A percentile compares a stretch with the other conserved stretches of the same genome.
These are phyloP conservation scores for Lecanicillium sp. DNA, from an alignment of 2,329 filamentous ascomycete species.

Conservation along the genomic window DNA sequence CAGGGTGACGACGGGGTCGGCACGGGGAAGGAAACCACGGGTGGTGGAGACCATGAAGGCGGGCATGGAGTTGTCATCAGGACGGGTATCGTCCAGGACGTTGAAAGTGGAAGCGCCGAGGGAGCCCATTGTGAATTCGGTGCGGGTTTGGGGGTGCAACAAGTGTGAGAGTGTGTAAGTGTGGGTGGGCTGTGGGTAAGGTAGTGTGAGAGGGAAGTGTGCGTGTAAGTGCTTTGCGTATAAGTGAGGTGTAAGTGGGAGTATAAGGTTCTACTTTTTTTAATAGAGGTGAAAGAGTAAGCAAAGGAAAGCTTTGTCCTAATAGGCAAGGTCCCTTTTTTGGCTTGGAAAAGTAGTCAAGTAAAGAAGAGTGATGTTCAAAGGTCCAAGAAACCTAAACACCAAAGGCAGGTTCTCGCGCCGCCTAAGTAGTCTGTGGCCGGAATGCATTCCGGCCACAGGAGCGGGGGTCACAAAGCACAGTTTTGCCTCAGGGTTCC, in stretches of 20 bases:
- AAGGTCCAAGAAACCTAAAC: constrained; percentile 7
- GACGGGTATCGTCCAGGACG: constrained; percentile 55
- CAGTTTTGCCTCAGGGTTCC: constrained; percentile 1
- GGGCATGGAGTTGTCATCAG: constrained; percentile 54
- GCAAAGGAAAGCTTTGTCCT: constrained; percentile 5
- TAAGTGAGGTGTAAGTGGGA: constrained; percentile 6
- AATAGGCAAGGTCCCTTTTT: not conserved
- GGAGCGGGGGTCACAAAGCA: constrained; percentile 16
- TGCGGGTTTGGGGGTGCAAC: no score
- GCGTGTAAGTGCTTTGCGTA: constrained; percentile 3
- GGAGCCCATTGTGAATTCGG: constrained; percentile 34
- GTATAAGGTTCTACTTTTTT: constrained; percentile 9
- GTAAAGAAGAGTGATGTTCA: constrained; percentile 10
- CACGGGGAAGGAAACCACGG: constrained; percentile 65
- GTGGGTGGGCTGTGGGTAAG: constrained; percentile 3
- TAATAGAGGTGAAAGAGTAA: constrained; percentile 6
- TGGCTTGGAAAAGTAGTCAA: constrained; percentile 5
- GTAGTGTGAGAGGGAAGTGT: not conserved
- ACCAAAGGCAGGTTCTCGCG: constrained; percentile 17
- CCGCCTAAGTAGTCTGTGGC: constrained; percentile 40
- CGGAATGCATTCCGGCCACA: constrained; percentile 40
- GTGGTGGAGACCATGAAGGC: constrained; percentile 74
- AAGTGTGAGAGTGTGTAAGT: constrained; percentile 3
- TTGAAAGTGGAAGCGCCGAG: constrained; percentile 37
- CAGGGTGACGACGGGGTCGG: constrained; percentile 52